These are phyloP conservation scores for Tetracladium setigerum DNA, from an alignment of 495 filamentous ascomycete genomes.

Conservation along the genomic window DNA sequence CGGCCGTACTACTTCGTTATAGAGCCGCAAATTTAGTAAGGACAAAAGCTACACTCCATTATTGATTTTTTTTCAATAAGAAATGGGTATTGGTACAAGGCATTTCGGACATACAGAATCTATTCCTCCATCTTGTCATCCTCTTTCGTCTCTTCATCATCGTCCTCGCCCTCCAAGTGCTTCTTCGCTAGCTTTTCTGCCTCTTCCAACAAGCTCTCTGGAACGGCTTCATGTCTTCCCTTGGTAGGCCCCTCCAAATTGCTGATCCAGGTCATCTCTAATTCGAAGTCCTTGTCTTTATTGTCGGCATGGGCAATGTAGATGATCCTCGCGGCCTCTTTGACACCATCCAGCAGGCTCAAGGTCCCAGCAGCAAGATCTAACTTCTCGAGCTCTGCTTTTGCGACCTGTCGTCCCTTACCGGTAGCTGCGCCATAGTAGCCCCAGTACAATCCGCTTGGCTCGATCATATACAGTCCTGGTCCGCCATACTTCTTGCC, in stretches of 20 bases:
- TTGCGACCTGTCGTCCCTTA: conserved; percentile 91
- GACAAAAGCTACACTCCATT: no score
- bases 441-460: conserved; percentile 93
- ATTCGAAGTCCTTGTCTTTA: conserved; percentile 96
- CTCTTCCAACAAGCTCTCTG: conserved; percentile 80
- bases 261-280: conserved; percentile 98
- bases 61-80: neutral
- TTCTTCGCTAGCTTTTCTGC: conserved; percentile 83
- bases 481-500: conserved; percentile 78
- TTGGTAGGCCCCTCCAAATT: conserved; percentile 75
- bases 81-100: conserved; percentile 19
- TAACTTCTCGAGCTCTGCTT: conserved; percentile 96
- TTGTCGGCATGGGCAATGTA: conserved; percentile 95
- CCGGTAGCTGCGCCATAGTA: conserved; percentile 97
- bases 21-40: no score
- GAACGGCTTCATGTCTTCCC: conserved; percentile 85
- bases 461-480: conserved; percentile 96
- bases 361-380: conserved; percentile 71
- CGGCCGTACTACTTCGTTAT: no score
- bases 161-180: conserved; percentile 58
- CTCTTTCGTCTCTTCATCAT: conserved; percentile 50
- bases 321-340: conserved; percentile 94
- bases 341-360: conserved; percentile 80
- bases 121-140: conserved; percentile 69
- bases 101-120: conserved; percentile 19